Evolutionary conservation across 345 rosid genomes (phyloP).

Genomic region (Populus alba): DNA sequence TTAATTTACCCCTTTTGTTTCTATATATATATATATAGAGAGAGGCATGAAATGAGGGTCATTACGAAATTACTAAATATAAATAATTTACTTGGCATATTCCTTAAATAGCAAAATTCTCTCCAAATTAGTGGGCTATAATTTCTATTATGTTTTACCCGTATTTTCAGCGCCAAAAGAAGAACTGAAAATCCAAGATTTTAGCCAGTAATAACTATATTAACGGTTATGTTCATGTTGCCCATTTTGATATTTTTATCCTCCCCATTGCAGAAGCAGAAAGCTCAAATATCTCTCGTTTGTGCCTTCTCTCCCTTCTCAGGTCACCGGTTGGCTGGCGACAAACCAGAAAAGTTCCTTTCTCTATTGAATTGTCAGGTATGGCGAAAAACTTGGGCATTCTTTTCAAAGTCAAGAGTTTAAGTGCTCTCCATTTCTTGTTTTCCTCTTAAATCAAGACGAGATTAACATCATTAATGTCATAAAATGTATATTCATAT

Average conservation of each 20-base stretch:
- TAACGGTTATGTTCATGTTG: not conserved
- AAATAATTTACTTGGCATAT: not conserved
- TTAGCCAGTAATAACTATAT: constrained; percentile 3
- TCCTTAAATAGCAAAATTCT: not conserved
- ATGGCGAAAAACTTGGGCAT: not conserved
- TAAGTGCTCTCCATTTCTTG: not conserved
- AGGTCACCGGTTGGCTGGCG: not conserved
- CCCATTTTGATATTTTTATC: not conserved
- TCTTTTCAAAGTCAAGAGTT: not conserved
- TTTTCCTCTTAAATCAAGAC: not conserved
- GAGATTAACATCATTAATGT: not conserved
- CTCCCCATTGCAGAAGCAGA: not conserved
- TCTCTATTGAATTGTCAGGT: not conserved
- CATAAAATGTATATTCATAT: not conserved
- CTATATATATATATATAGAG: too few relatives aligned
- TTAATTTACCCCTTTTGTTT: too few relatives aligned
- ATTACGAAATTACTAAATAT: not conserved
- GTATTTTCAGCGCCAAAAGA: constrained; percentile 7
- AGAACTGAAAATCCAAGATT: not conserved
- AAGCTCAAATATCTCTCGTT: not conserved
- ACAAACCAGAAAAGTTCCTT: not conserved
- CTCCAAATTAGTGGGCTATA: constrained; percentile 16
- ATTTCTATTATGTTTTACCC: constrained; percentile 5
- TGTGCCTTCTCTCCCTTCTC: not conserved
- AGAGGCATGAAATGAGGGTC: not conserved